A percentile compares a stretch with the other conserved stretches of the same genome.
These are phyloP conservation scores for Mortierella sp. DNA, from an alignment of 371 early-diverging fungal genomes.

Conservation along the genomic window DNA sequence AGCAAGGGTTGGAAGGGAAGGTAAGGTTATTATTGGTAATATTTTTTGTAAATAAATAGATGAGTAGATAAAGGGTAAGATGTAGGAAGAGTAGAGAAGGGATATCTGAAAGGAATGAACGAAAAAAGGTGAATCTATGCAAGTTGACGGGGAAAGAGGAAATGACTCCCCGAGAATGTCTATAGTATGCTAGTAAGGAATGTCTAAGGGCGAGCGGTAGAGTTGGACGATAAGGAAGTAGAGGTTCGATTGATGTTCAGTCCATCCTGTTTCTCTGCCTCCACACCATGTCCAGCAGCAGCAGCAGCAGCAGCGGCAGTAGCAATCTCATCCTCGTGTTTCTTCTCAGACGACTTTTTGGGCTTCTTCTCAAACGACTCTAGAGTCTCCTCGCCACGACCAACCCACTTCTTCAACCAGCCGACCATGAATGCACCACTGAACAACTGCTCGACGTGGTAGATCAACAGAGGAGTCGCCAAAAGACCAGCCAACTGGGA, in stretches of 20 bases:
- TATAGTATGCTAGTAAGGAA: neutral
- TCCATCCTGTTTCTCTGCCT: neutral
- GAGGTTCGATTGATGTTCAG: neutral
- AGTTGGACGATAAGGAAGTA: neutral
- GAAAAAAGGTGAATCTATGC: neutral
- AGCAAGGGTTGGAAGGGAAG: too few relatives aligned
- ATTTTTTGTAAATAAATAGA: neutral
- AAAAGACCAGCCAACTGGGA: constrained; percentile 69
- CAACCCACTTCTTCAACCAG: constrained; percentile 71
- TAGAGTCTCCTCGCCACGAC: constrained; percentile 57
- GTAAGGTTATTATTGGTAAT: neutral
- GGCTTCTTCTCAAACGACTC: constrained; percentile 38
- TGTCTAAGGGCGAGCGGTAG: constrained; percentile 5
- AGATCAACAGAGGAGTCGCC: constrained; percentile 76
- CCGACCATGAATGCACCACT: constrained; percentile 74
- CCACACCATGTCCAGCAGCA: neutral
- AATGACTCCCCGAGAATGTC: neutral
- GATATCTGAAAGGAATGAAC: neutral
- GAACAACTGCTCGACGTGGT: constrained; percentile 82
- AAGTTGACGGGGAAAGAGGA: neutral
- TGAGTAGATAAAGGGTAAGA: neutral
- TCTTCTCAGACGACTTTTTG: neutral
- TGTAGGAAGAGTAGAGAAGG: neutral
- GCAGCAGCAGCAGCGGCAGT: neutral
- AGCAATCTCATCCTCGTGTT: neutral